These are phyloP conservation scores for Mycena leptocephala DNA, from an alignment of 768 basidiomycete species.

Conservation along the genomic window DNA sequence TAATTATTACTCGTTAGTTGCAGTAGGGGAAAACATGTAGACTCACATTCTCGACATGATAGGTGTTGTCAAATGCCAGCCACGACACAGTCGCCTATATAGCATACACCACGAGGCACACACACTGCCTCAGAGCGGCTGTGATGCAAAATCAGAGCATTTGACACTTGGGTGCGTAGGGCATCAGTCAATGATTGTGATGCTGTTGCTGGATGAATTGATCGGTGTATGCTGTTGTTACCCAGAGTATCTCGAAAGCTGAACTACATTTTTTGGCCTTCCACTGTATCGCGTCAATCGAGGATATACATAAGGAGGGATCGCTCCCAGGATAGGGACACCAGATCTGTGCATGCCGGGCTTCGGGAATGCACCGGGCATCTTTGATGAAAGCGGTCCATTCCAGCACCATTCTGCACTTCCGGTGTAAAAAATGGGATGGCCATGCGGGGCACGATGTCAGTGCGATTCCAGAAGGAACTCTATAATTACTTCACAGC, in stretches of 20 bases:
- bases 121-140: background rate
- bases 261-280: no score
- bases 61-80: background rate
- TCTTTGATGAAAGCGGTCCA: background rate
- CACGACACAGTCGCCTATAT: background rate
- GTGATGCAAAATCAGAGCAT: background rate
- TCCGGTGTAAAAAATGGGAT: no score
- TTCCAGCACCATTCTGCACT: no score
- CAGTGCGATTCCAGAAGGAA: no score
- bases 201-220: background rate
- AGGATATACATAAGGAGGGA: no score
- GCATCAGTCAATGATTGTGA: background rate
- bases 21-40: background rate
- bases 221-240: background rate
- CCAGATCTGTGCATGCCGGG: no score
- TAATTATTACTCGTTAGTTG: background rate
- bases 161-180: background rate
- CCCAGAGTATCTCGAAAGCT: background rate
- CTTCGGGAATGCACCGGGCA: no score
- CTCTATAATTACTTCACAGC: no score
- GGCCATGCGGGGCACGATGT: no score
- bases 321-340: no score
- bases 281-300: no score
- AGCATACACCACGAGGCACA: background rate
- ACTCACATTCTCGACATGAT: slow-evolving; percentile 7